These are phyloP conservation scores for Pythium aristosporum DNA, from an alignment of 352 stramenopile genomes.

Conservation along the genomic window DNA sequence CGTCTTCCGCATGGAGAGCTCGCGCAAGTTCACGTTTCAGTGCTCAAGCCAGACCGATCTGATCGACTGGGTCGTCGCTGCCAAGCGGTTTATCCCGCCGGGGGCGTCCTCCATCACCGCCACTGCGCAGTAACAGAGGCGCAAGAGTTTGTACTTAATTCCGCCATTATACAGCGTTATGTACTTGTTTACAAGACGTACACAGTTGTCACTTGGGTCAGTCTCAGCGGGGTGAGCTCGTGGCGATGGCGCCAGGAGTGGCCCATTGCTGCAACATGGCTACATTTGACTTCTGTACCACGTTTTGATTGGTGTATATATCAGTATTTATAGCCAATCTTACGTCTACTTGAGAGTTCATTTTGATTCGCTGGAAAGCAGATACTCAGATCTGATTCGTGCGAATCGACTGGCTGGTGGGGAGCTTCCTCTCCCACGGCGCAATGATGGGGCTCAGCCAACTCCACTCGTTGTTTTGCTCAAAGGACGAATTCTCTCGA, in stretches of 20 bases:
- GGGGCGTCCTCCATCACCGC: conserved; percentile 20
- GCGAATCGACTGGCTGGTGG: conserved; percentile 20
- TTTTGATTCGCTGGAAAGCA: conserved; percentile 14
- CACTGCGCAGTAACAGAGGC: conserved; percentile 3
- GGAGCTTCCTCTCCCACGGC: not conserved
- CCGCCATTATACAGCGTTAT: too few relatives aligned
- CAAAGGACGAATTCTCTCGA: conserved; percentile 33
- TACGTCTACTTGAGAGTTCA: not conserved
- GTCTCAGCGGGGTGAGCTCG: not conserved
- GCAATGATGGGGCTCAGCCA: too few relatives aligned
- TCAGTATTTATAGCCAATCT: conserved; percentile 11
- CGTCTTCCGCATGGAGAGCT: conserved; percentile 62
- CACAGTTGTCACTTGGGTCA: not conserved
- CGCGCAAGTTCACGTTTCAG: conserved; percentile 78
- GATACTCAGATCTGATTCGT: conserved; percentile 19
- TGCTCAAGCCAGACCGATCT: conserved; percentile 75
- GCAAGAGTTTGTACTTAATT: not conserved
- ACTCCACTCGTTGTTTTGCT: conserved; percentile 51
- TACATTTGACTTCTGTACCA: conserved; percentile 3
- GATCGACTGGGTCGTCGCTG: conserved; percentile 80
- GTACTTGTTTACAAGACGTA: not conserved
- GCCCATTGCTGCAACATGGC: conserved; percentile 1
- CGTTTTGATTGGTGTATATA: conserved; percentile 9
- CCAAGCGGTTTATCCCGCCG: conserved; percentile 66
- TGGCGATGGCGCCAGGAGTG: too few relatives aligned